Conservation (phyloP, 495 filamentous ascomycete genomes). For the Aspergillus coremiiformis region DNA sequence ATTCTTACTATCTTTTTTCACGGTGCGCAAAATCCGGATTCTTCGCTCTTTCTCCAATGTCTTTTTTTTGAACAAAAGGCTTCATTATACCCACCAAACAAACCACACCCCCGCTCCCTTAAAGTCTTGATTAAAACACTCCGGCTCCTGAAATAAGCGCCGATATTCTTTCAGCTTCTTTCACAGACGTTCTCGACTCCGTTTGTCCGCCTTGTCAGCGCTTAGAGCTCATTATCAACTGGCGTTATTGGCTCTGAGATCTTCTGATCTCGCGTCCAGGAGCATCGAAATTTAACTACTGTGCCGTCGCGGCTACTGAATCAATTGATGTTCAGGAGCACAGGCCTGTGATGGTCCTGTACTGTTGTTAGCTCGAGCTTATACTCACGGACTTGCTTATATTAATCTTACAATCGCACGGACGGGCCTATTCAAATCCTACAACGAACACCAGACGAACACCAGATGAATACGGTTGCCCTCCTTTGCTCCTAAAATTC, state of each 20-base stretch:
- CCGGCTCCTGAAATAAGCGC: conserved; percentile 10
- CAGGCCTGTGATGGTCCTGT: too few species aligned
- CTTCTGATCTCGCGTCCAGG: conserved; percentile 2
- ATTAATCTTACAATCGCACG: conserved; percentile 6
- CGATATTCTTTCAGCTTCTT: conserved; percentile 8
- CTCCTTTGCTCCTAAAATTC: background rate
- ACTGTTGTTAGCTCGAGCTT: conserved; percentile 6
- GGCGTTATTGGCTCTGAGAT: conserved; percentile 16
- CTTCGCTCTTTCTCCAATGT: background rate
- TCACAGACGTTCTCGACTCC: conserved; percentile 3
- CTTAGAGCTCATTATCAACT: conserved; percentile 10
- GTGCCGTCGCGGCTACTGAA: conserved; percentile 21
- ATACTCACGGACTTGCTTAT: conserved; percentile 3
- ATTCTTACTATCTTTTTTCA: background rate
- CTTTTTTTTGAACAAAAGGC: background rate
- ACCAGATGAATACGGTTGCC: background rate
- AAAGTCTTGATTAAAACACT: background rate
- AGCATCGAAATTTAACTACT: conserved; percentile 14
- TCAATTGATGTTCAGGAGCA: conserved; percentile 13
- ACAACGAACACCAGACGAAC: background rate
- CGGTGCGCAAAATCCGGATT: background rate
- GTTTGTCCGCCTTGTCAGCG: conserved; percentile 19
- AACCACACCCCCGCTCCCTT: background rate
- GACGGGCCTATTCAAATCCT: background rate
- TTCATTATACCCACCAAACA: background rate